These are phyloP conservation scores for Toxicodendron radicans DNA, from an alignment of 345 rosid genomes.

Conservation along the genomic window DNA sequence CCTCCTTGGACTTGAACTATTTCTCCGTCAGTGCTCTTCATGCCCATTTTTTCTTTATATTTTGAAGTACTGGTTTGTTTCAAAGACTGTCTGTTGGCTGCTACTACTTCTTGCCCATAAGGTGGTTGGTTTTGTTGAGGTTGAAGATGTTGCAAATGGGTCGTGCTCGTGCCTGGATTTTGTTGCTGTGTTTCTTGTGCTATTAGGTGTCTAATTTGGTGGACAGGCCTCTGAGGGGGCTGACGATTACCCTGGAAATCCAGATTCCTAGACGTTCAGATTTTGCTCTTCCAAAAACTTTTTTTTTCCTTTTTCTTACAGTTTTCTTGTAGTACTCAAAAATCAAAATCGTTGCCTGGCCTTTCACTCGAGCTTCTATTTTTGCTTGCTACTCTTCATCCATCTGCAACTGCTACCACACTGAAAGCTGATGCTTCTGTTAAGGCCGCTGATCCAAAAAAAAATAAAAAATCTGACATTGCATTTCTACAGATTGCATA, in stretches of 20 bases:
- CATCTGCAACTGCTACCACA: slow-evolving; percentile 34
- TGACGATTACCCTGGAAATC: slow-evolving; percentile 36
- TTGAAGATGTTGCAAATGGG: slow-evolving; percentile 15
- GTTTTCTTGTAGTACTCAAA: not conserved
- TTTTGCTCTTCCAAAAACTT: slow-evolving; percentile 2
- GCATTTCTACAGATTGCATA: slow-evolving; percentile 45
- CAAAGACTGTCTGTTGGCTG: not conserved
- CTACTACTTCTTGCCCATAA: slow-evolving; percentile 20
- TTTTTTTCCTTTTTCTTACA: slow-evolving; percentile 9
- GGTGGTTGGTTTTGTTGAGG: slow-evolving; percentile 33
- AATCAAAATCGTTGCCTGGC: slow-evolving; percentile 11
- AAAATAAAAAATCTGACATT: slow-evolving; percentile 43
- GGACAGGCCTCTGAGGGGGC: slow-evolving; percentile 16
- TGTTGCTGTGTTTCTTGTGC: slow-evolving; percentile 20
- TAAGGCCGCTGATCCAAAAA: slow-evolving; percentile 50
- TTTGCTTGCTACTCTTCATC: slow-evolving; percentile 29
- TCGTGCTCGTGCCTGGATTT: slow-evolving; percentile 3
- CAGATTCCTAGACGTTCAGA: slow-evolving; percentile 32
- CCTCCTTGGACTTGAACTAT: slow-evolving; percentile 80
- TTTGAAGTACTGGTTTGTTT: slow-evolving; percentile 20
- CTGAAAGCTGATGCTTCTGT: slow-evolving; percentile 41
- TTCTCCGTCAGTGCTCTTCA: slow-evolving; percentile 58
- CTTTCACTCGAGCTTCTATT: slow-evolving; percentile 22
- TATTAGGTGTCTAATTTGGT: slow-evolving; percentile 11
- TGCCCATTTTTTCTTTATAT: slow-evolving; percentile 34